Percentiles rank a stretch among this genome's conserved stretches.
Evolutionary conservation across 352 stramenopile species (phyloP).

Genomic region (Globisporangium uncinulatum): DNA sequence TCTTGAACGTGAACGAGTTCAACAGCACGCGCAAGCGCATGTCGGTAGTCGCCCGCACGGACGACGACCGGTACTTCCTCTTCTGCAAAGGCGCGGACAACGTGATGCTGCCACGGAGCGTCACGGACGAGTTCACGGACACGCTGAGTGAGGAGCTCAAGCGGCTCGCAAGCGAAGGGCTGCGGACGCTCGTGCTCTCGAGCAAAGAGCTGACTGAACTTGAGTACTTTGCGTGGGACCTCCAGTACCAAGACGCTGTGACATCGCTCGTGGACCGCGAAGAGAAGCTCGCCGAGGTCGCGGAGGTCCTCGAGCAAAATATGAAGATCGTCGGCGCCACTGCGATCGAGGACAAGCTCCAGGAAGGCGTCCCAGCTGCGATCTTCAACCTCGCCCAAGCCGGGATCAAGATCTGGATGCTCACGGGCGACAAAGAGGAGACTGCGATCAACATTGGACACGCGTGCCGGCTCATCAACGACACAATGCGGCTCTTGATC

Average conservation of each 20-base stretch:
- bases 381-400: constrained; percentile 85
- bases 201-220: constrained; percentile 45
- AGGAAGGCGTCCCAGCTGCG: constrained; percentile 81
- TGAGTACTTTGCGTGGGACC: constrained; percentile 63
- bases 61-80: constrained; percentile 38
- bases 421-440: constrained; percentile 94
- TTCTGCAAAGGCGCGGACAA: constrained; percentile 84
- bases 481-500: constrained; percentile 46
- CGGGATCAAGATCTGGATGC: constrained; percentile 94
- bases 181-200: constrained; percentile 79
- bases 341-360: constrained; percentile 93
- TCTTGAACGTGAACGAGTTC: constrained; percentile 84
- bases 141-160: constrained; percentile 53
- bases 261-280: constrained; percentile 58
- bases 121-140: constrained; percentile 21
- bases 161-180: constrained; percentile 72
- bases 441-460: constrained; percentile 93
- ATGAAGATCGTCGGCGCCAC: constrained; percentile 88
- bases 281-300: constrained; percentile 41
- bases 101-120: constrained; percentile 70
- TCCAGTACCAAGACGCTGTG: constrained; percentile 50
- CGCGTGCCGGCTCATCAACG: constrained; percentile 65
- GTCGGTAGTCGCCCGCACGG: constrained; percentile 90
- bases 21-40: constrained; percentile 96
- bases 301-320: constrained; percentile 52